phyloP scores from a whole-genome alignment of 805 yeast species.

The Teunomyces stri region DNA sequence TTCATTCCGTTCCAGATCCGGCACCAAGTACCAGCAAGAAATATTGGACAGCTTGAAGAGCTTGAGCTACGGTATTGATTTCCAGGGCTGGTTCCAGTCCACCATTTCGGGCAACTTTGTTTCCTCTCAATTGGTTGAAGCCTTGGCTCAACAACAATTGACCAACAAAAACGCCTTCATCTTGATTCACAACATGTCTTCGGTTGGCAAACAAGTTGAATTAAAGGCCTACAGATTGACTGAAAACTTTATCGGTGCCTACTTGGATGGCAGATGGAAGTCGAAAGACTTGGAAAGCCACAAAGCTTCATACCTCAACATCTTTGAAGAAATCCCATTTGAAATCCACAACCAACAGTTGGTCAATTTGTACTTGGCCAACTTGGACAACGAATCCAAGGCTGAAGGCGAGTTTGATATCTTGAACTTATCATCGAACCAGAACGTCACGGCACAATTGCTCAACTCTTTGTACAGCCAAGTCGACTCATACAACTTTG shows the following conservation, averaged over 20 bases:
- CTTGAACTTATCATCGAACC: constrained; percentile 43
- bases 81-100: constrained; percentile 80
- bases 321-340: constrained; percentile 71
- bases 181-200: constrained; percentile 67
- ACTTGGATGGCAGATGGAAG: constrained; percentile 59
- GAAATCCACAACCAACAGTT: constrained; percentile 66
- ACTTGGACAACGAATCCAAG: constrained; percentile 16
- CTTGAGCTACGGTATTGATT: constrained; percentile 64
- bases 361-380: constrained; percentile 52
- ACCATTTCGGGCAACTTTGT: constrained; percentile 68
- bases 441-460: constrained; percentile 43
- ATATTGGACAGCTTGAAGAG: constrained; percentile 59
- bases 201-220: constrained; percentile 61
- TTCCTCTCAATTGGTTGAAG: constrained; percentile 64
- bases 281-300: constrained; percentile 59
- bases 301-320: constrained; percentile 60
- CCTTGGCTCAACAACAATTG: constrained; percentile 63
- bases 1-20: constrained; percentile 58
- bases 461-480: constrained; percentile 66
- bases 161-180: constrained; percentile 55
- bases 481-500: constrained; percentile 73
- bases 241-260: constrained; percentile 54
- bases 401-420: constrained; percentile 31
- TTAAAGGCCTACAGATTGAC: constrained; percentile 70
- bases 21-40: constrained; percentile 66